Evolutionary conservation across 495 filamentous ascomycete species (phyloP), one percentile per base, ranked within the genome.

Genomic region (Penicillium salamii): DNA sequence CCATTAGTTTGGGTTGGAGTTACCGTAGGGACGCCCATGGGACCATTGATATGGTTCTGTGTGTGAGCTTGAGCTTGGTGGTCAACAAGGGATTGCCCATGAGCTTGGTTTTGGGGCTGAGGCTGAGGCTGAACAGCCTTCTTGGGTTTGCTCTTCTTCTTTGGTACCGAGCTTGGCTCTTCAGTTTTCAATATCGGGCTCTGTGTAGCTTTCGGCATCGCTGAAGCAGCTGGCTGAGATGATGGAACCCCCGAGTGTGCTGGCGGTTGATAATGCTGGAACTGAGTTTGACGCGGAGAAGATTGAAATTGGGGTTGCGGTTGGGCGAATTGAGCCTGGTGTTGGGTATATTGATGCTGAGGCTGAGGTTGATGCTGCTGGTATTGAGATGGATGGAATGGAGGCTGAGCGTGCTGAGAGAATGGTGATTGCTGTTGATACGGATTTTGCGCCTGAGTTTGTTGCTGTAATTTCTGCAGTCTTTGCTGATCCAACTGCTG

Each of bases 391-490:
- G 49, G 49, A n/a, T 60, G 57, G 49, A 54, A 59, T n/a, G 57
- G 53, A 26, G 51, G 40, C 17, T 53, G 61, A 17, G 46, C 13
- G 17, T 50, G 50, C 32, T 49, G 52, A 31, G 37, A 15, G 24
- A 53, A 58, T 0, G 46, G 51, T 29, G 44, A 55, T 19, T 45
- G 53, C 18, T 54, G 59, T 34, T 54, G 61, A 23, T 54, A 53
- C 17, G 55, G 29, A 24, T 59, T 52, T 38, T 58, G 57, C 7
- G 43, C 46, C 47, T 67, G 62, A 3, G 53, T 36, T 41, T 60
- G 66, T 28, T 64, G 56, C 21, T 64, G 58, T 21, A 57, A 43
- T 40, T 59, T 59, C 35, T 65, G 60, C 14, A 60, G 39, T 31
- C 55, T 53, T 52, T 52, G 57, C n/a, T 63, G 60, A 14, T 55